Conservation (phyloP, 148 eudicot species). For the Arbutus unedo region DNA sequence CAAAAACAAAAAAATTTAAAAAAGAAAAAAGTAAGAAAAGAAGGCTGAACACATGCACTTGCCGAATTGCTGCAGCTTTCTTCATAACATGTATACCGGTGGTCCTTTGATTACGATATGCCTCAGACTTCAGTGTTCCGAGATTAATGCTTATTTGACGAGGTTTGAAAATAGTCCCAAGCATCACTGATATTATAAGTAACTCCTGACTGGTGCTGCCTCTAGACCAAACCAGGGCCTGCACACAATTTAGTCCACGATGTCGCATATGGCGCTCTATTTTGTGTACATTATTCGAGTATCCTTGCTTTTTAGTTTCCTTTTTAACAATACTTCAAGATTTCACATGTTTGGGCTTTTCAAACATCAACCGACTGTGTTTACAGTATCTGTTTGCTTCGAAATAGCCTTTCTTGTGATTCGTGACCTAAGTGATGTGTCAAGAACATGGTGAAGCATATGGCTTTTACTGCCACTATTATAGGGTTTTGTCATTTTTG, state of each 20-base stretch:
- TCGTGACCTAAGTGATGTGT: neutral
- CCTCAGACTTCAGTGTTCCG: neutral
- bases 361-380: neutral
- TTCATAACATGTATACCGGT: neutral
- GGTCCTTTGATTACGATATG: neutral
- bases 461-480: neutral
- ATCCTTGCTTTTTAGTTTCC: neutral
- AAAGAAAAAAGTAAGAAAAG: neutral
- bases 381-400: neutral
- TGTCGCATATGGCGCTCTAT: neutral
- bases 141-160: neutral
- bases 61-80: neutral
- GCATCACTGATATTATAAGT: neutral
- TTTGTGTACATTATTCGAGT: neutral
- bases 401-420: too few species aligned
- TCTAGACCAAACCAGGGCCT: neutral
- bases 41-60: neutral
- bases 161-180: neutral
- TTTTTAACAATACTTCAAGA: neutral
- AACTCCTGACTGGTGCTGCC: neutral
- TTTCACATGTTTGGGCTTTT: neutral
- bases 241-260: neutral
- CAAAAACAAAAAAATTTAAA: neutral
- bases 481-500: constrained; percentile 3
- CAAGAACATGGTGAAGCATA: neutral